Evolutionary conservation across 129 eudicot species (phyloP), one percentile per base, ranked within the genome.

Genomic region (Scalesia atractyloides): DNA sequence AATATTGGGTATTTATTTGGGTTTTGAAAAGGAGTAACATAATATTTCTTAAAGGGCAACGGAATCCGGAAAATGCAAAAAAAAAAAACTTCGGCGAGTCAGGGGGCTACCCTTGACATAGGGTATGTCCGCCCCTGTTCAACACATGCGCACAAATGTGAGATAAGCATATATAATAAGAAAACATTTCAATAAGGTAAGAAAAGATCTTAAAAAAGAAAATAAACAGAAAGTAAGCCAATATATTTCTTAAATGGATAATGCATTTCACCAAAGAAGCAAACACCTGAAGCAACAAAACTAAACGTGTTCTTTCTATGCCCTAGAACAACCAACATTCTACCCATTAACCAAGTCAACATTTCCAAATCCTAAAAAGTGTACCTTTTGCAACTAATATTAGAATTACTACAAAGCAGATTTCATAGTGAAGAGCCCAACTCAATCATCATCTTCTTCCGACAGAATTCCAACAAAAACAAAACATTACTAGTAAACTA

Each of bases 361-460:
- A 73, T 59, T 15, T 73, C 56, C 64, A 30, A 48, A 15, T 47
- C 65, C 54, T 49, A 57, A 36, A 20, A 51, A 13, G 66, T 7
- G 52, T 54, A 61, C 16, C 5, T 20, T 64, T 43, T 59, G 62
- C 74, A 50, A 67, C 48, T 62, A 68, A 10, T 22, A 57, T 47
- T 16, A 59, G 36, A 50, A 68, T 22, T 19, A 57, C 83, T 80
- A 74, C 75, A 69, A 69, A 44, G 72, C 71, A 61, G n/a, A 52
- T 15, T 51, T 63, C 52, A 19, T 43, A 39, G 18, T 11, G 12
- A 4, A 65, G 1, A 5, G 7, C 44, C 22, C 19, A 9, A 22
- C n/a, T 74, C 66, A 80, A 7, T 80, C 84, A 13, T 80, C 80
- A 62, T 80, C 84, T 26, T 80, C 84, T 5, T 80, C 84, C 80